Evolutionary conservation across 768 basidiomycete species (phyloP).

Genomic region (Leucogyrophana mollusca): DNA sequence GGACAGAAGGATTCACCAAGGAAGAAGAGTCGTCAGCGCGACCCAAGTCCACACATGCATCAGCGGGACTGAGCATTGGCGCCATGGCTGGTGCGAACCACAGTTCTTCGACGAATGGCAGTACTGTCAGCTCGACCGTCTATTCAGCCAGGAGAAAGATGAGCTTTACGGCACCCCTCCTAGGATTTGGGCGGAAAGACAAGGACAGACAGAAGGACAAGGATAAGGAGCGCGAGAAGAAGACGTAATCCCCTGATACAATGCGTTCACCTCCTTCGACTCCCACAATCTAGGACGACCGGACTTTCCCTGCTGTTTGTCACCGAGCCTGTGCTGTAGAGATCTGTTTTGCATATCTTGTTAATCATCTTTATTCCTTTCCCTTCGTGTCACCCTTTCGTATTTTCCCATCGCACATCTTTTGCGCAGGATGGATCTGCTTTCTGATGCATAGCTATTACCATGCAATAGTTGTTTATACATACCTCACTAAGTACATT

Average conservation of each 20-base stretch:
- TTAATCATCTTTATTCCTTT: conserved; percentile 28
- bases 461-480: conserved; percentile 17
- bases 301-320: conserved; percentile 1
- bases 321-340: conserved; percentile 1
- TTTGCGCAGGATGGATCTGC: conserved; percentile 12
- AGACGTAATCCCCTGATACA: neutral
- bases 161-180: conserved; percentile 62
- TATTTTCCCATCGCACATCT: neutral
- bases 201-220: conserved; percentile 45
- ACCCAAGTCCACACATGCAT: conserved; percentile 27
- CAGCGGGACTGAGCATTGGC: conserved; percentile 15
- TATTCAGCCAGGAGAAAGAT: conserved; percentile 60
- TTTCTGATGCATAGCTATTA: conserved; percentile 5
- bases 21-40: conserved; percentile 1
- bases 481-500: conserved; percentile 20
- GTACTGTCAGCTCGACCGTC: conserved; percentile 20
- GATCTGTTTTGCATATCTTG: conserved; percentile 8
- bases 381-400: conserved; percentile 11
- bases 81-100: conserved; percentile 11
- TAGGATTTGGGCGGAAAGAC: conserved; percentile 55
- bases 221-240: conserved; percentile 21
- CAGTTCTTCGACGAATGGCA: conserved; percentile 17
- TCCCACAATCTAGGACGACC: neutral
- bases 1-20: conserved; percentile 7
- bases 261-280: neutral